Evolutionary conservation across 1,139 yeast species (phyloP), one percentile per base, ranked within the genome.

Genomic region (Arxiozyma bovina): DNA sequence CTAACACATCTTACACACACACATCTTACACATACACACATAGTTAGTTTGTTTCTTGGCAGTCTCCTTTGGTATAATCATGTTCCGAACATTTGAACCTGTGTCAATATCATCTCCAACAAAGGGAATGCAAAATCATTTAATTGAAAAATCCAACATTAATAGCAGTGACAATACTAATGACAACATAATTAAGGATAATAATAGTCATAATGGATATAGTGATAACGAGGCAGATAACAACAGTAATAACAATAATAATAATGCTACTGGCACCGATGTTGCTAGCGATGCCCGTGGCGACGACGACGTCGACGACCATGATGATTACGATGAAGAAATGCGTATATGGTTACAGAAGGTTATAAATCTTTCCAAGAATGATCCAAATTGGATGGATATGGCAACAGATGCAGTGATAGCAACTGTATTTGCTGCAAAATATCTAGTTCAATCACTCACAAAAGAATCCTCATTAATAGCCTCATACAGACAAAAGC

Each of bases 401-500:
- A 84, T 93, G 4, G 81, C 95, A 1, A 85, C 82, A 54, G 77
- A 85, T 43, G 95, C 96, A 0, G 88, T 87, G 15, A 85, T 83
- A 61, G 84, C 96, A 18, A 78, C 94, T 1, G 95, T 95, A 0
- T 79, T 87, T 49, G 96, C 97, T 4, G 85, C 96, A 0, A 96
- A 91, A 65, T 72, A 87, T 49, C 91, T 93, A 68, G 79, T 91
- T 15, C 87, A 87, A 69, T 81, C 85, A 62, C 74, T 91, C 54
- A 80, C 90, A 1, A 93, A 85, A 66, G 94, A 88, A 63, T 93
- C 96, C 0, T 73, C 84, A 5, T 46, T 46, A 22, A 15, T 46
- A 20, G 40, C 49, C 3, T 46, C 49, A 21, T 34, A 21, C 22
- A 46, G 49, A 46, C 48, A 46, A 20, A 46, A 12, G n/a, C 48